These are phyloP conservation scores for Pseudogymnoascus sp. DNA, from an alignment of 2,329 filamentous ascomycete species.

Conservation along the genomic window DNA sequence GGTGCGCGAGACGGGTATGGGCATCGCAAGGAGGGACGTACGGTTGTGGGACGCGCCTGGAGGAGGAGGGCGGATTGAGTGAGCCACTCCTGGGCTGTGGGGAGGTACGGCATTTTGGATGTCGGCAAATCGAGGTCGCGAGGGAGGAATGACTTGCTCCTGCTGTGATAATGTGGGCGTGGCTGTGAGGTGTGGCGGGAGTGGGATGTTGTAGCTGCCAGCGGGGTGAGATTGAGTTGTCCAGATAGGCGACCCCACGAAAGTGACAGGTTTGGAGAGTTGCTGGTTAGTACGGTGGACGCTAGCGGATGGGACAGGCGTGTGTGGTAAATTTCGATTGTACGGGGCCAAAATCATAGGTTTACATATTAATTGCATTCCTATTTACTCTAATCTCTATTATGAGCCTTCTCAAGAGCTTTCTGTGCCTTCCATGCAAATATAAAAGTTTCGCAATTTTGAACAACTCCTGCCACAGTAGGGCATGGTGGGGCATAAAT, in stretches of 20 bases:
- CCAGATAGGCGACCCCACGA: conserved; percentile 4
- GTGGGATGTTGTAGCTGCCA: not conserved
- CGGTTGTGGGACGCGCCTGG: conserved; percentile 75
- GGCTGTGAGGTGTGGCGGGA: not conserved
- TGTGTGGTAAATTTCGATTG: not conserved
- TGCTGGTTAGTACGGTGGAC: not conserved
- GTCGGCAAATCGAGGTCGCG: not conserved
- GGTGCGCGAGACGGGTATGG: not conserved
- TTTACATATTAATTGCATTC: not conserved
- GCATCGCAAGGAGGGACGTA: conserved; percentile 38
- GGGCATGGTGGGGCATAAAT: not conserved
- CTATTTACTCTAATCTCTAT: not conserved
- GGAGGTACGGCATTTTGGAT: conserved; percentile 65
- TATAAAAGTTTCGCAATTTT: not conserved
- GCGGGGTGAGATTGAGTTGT: conserved; percentile 3
- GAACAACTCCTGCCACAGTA: not conserved
- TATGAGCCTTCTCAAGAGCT: not conserved
- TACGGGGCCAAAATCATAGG: not conserved
- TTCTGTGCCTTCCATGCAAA: not conserved
- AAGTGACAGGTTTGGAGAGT: not conserved
- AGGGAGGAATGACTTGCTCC: not conserved
- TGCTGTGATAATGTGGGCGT: not conserved
- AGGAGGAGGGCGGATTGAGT: conserved; percentile 78
- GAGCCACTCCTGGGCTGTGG: conserved; percentile 83
- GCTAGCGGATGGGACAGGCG: not conserved